Percentiles rank a stretch among this genome's conserved stretches.
phyloP scores from a whole-genome alignment of 2,329 filamentous ascomycete genomes.

The Talaromyces sp. region DNA sequence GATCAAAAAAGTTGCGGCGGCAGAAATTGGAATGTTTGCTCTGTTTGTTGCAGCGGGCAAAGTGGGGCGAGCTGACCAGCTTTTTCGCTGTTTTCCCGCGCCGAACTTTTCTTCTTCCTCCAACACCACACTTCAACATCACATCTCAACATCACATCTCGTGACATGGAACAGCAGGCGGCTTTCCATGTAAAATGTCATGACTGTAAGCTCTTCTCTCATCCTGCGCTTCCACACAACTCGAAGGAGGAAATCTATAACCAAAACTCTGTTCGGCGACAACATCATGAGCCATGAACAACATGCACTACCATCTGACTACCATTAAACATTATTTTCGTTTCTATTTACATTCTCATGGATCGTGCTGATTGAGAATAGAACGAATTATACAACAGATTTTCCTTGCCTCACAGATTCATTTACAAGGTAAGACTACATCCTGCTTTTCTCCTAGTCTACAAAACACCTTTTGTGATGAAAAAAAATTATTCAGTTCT shows the following conservation, averaged over 20 bases:
- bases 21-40: constrained; percentile 27
- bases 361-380: neutral
- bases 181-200: neutral
- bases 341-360: neutral
- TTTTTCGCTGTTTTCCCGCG: constrained; percentile 15
- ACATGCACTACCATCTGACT: constrained; percentile 59
- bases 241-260: constrained; percentile 46
- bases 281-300: constrained; percentile 50
- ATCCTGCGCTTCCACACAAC: constrained; percentile 8
- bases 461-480: constrained; percentile 34
- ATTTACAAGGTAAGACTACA: constrained; percentile 1
- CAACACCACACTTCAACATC: neutral
- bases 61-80: constrained; percentile 10
- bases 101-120: neutral
- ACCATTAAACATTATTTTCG: constrained; percentile 5
- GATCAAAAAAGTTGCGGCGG: neutral
- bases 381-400: neutral
- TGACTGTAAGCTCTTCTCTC: constrained; percentile 1
- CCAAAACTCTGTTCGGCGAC: constrained; percentile 51
- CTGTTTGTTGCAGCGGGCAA: constrained; percentile 25
- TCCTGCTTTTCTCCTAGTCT: neutral
- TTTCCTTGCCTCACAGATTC: neutral
- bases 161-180: neutral
- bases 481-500: constrained; percentile 53
- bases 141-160: neutral